These are phyloP conservation scores for Aleurites moluccanus DNA, from an alignment of 441 rosid species.

Conservation along the genomic window DNA sequence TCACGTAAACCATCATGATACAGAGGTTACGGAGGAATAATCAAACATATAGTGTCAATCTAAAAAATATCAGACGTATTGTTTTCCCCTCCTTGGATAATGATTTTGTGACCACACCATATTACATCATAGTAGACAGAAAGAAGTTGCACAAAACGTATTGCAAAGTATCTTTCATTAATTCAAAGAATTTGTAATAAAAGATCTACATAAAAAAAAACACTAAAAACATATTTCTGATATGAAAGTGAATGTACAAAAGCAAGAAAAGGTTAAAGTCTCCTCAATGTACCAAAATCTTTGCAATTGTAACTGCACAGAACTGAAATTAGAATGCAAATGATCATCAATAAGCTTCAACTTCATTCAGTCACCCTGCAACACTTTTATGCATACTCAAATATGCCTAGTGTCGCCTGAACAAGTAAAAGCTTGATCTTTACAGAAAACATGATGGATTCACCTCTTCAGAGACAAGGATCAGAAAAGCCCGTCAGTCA, in stretches of 20 bases:
- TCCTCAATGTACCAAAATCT: constrained; percentile 33
- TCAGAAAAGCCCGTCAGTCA: constrained; percentile 19
- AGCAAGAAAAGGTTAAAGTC: constrained; percentile 27
- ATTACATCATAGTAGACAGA: not conserved
- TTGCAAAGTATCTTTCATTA: constrained; percentile 19
- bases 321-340: constrained; percentile 23
- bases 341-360: constrained; percentile 10
- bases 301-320: constrained; percentile 21
- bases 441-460: constrained; percentile 11
- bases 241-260: constrained; percentile 32
- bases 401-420: not conserved
- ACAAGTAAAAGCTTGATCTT: not conserved
- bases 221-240: constrained; percentile 23
- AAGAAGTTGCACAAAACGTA: not conserved
- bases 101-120: not conserved
- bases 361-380: not conserved
- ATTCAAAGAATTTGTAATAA: constrained; percentile 28
- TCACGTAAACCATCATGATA: constrained; percentile 3
- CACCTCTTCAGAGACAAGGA: constrained; percentile 16
- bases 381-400: not conserved
- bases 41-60: not conserved
- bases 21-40: not conserved
- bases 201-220: constrained; percentile 22
- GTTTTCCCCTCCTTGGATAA: not conserved
- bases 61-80: not conserved